Evolutionary conservation across 805 yeast species (phyloP).

Genomic region (Saccharomycopsis lassenensis): DNA sequence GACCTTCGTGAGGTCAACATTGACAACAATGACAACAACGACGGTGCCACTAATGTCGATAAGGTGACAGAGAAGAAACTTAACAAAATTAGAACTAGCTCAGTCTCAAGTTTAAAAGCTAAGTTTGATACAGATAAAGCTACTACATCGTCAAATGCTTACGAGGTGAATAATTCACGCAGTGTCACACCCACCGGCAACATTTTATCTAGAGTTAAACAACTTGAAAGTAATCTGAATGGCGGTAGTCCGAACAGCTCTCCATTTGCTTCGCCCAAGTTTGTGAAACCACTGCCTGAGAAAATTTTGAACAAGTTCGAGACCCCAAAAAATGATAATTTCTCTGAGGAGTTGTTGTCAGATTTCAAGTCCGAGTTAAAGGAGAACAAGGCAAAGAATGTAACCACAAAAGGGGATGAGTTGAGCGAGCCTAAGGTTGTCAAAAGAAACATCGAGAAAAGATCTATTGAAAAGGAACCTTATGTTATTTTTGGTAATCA

Average conservation of each 20-base stretch:
- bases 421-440: too few species aligned
- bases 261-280: slow-evolving; percentile 4
- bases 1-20: too few species aligned
- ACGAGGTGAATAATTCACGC: not conserved
- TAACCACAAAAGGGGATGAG: too few species aligned
- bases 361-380: too few species aligned
- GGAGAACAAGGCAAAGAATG: too few species aligned
- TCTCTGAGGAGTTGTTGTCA: too few species aligned
- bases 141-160: not conserved
- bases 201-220: slow-evolving; percentile 25
- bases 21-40: not conserved
- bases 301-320: slow-evolving; percentile 5
- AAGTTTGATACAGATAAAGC: slow-evolving; percentile 3
- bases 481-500: too few species aligned
- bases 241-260: slow-evolving; percentile 6
- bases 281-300: slow-evolving; percentile 7
- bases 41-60: not conserved
- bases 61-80: not conserved
- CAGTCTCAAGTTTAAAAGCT: slow-evolving; percentile 6
- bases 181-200: slow-evolving; percentile 16
- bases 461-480: too few species aligned
- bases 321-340: too few species aligned
- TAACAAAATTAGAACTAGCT: too few species aligned
- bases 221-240: slow-evolving; percentile 22
- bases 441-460: too few species aligned